These are phyloP conservation scores for Trametes gibbosa DNA, from an alignment of 768 basidiomycete species.

Conservation along the genomic window DNA sequence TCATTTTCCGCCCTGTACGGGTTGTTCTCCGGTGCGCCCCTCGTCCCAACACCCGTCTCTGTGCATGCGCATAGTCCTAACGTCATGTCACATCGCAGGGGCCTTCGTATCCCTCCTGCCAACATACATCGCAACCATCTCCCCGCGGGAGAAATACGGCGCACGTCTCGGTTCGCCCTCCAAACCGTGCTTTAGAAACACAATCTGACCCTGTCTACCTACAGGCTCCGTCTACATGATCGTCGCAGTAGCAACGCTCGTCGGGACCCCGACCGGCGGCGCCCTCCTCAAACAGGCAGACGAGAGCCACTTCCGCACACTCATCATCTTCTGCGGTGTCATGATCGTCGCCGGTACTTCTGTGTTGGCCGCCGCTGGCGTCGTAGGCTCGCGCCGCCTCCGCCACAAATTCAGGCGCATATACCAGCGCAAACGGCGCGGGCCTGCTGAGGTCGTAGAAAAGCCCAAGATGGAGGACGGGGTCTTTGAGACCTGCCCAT, in stretches of 20 bases:
- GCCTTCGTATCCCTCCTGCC: slow-evolving; percentile 31
- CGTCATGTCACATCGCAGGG: slow-evolving; percentile 13
- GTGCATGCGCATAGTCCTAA: not conserved
- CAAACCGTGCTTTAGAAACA: not conserved
- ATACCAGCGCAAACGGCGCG: not conserved
- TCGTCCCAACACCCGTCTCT: not conserved
- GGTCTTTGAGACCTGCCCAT: not conserved
- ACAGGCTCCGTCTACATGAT: slow-evolving; percentile 30
- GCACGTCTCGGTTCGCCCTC: slow-evolving; percentile 29
- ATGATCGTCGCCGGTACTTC: slow-evolving; percentile 21
- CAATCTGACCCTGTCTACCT: not conserved
- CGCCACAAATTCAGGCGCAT: not conserved
- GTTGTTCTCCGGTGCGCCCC: slow-evolving; percentile 28
- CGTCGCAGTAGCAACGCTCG: slow-evolving; percentile 30
- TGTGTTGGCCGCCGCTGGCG: slow-evolving; percentile 4
- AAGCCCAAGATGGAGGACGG: not conserved
- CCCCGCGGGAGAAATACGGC: slow-evolving; percentile 30
- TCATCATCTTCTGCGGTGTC: slow-evolving; percentile 33
- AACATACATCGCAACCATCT: slow-evolving; percentile 32
- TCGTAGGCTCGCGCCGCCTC: slow-evolving; percentile 1
- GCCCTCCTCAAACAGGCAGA: slow-evolving; percentile 28
- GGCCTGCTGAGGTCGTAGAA: not conserved
- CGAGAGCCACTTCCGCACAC: slow-evolving; percentile 25
- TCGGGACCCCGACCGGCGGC: slow-evolving; percentile 34
- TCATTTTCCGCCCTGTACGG: slow-evolving; percentile 32